Evolutionary conservation across 2,329 filamentous ascomycete genomes (phyloP).

Genomic region (Delphinella strobiligena): DNA sequence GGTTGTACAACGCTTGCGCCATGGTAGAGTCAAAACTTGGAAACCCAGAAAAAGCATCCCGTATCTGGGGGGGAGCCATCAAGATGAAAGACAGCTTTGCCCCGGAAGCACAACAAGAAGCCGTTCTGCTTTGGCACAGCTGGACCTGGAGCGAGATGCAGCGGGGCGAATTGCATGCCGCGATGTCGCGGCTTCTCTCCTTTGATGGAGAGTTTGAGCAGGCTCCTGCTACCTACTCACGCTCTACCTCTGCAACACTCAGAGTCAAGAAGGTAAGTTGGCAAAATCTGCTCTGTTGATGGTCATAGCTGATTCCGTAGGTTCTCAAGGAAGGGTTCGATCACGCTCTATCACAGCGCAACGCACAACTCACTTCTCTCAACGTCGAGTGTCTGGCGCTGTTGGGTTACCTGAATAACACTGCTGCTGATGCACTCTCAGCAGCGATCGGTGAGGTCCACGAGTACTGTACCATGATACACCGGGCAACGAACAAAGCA

Average conservation of each 20-base stretch:
- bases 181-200: slow-evolving; percentile 23
- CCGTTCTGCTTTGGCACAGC: slow-evolving; percentile 42
- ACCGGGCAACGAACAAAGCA: slow-evolving; percentile 30
- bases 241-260: not conserved
- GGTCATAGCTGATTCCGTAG: too few species aligned
- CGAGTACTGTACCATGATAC: slow-evolving; percentile 29
- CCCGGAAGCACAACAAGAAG: slow-evolving; percentile 23
- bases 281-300: not conserved
- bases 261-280: slow-evolving; percentile 1
- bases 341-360: slow-evolving; percentile 41
- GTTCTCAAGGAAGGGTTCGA: slow-evolving; percentile 35
- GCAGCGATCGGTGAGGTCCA: slow-evolving; percentile 28
- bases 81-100: slow-evolving; percentile 37
- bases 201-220: slow-evolving; percentile 11
- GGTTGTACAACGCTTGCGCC: slow-evolving; percentile 70
- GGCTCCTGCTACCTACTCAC: not conserved
- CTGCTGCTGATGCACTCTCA: slow-evolving; percentile 20
- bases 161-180: slow-evolving; percentile 21
- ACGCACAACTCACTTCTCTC: slow-evolving; percentile 12
- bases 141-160: slow-evolving; percentile 59
- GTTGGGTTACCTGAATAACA: slow-evolving; percentile 50
- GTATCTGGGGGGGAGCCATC: slow-evolving; percentile 58
- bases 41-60: slow-evolving; percentile 45
- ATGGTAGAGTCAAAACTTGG: slow-evolving; percentile 53
- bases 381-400: slow-evolving; percentile 53